Percentiles rank a stretch among this genome's conserved stretches.
These are phyloP conservation scores for Fomes fomentarius DNA, from an alignment of 1,284 basidiomycete genomes.

Conservation along the genomic window DNA sequence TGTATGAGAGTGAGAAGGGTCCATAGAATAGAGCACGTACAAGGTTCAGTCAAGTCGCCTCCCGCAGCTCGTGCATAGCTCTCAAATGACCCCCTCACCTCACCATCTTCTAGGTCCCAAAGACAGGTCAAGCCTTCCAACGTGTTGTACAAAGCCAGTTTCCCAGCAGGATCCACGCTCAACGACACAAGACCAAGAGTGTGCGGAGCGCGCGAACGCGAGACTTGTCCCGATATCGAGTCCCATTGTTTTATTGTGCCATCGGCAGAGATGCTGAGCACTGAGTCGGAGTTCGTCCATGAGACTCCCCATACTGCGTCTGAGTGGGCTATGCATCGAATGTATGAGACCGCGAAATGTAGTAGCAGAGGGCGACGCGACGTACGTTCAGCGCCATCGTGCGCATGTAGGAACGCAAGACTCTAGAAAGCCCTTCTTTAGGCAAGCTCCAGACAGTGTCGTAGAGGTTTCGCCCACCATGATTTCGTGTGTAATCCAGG, in stretches of 20 bases:
- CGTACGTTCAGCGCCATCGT: slow-evolving; percentile 76
- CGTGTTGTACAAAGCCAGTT: slow-evolving; percentile 71
- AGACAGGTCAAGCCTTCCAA: slow-evolving; percentile 80
- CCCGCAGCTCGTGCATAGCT: slow-evolving; percentile 60
- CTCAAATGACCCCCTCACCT: slow-evolving; percentile 65
- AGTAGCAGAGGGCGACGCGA: slow-evolving; percentile 19
- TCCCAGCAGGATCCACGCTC: slow-evolving; percentile 67
- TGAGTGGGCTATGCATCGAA: slow-evolving; percentile 60
- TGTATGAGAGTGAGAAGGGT: not conserved
- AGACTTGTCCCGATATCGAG: slow-evolving; percentile 63
- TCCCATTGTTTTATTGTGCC: slow-evolving; percentile 76
- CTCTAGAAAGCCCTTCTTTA: slow-evolving; percentile 49
- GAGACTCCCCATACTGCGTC: slow-evolving; percentile 82
- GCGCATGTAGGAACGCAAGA: slow-evolving; percentile 69
- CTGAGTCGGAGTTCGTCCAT: slow-evolving; percentile 70
- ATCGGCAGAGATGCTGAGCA: slow-evolving; percentile 75
- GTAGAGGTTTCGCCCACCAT: not conserved
- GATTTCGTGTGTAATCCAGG: no score
- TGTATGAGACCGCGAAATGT: slow-evolving; percentile 5
- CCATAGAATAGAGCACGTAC: slow-evolving; percentile 49
- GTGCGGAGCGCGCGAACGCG: slow-evolving; percentile 66
- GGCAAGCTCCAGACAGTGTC: not conserved
- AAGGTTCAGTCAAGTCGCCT: slow-evolving; percentile 62
- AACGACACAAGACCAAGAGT: slow-evolving; percentile 77
- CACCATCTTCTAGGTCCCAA: slow-evolving; percentile 67